Evolutionary conservation across 129 eudicot species (phyloP).

Genomic region (Flaveria trinervia): DNA sequence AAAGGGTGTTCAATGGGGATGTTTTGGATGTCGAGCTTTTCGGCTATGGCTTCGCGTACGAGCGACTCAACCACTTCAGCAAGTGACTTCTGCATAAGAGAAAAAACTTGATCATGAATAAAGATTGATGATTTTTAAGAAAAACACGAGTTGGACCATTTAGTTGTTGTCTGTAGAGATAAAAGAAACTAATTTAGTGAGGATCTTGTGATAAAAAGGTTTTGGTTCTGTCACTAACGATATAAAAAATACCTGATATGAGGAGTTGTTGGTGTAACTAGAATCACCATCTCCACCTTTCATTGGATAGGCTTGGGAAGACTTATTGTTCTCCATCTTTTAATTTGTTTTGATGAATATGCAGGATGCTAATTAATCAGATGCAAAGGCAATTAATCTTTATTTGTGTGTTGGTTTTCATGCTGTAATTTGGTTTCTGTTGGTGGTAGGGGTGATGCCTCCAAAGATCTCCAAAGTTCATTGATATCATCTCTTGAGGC

Average conservation of each 20-base stretch:
- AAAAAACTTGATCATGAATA: neutral
- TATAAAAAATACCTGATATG: conserved; percentile 33
- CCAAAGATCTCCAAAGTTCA: neutral
- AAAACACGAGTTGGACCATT: neutral
- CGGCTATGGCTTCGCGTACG: conserved; percentile 25
- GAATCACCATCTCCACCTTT: conserved; percentile 43
- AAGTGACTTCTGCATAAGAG: conserved; percentile 35
- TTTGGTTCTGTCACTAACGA: too few relatives aligned
- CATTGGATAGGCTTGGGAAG: conserved; percentile 35
- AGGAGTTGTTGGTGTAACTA: conserved; percentile 47
- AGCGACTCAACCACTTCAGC: conserved; percentile 33
- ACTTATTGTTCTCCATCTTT: conserved; percentile 20
- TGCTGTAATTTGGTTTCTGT: neutral
- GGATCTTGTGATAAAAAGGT: too few relatives aligned
- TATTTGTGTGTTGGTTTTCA: neutral
- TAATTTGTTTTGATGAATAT: neutral
- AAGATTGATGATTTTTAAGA: neutral
- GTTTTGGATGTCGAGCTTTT: conserved; percentile 29
- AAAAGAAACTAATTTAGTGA: too few relatives aligned
- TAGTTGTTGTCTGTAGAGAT: too few relatives aligned
- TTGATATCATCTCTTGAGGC: too few relatives aligned
- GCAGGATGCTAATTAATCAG: too few relatives aligned
- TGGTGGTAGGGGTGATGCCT: neutral
- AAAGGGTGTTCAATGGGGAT: conserved; percentile 1
- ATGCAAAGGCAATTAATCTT: neutral